A percentile compares a stretch with the other conserved stretches of the same genome.
phyloP scores from a whole-genome alignment of 305 asterid genomes.

The Solanum hybrid region DNA sequence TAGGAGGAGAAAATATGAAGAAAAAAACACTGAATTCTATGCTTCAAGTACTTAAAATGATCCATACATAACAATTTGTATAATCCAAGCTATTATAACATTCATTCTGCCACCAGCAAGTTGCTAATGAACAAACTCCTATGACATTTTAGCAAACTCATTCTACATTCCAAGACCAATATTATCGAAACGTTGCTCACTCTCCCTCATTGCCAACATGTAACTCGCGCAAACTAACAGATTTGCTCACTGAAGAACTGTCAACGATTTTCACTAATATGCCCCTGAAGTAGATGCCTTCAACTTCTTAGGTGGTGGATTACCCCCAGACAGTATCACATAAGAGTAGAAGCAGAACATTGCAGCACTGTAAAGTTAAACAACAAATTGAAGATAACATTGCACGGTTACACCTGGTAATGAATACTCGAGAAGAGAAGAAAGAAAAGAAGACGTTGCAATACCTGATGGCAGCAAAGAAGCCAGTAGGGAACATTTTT shows the following conservation, averaged over 20 bases:
- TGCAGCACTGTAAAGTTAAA: constrained; percentile 39
- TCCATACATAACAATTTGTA: neutral
- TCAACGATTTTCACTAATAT: constrained; percentile 27
- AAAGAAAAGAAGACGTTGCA: neutral
- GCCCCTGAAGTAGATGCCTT: constrained; percentile 34
- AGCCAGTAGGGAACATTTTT: constrained; percentile 56
- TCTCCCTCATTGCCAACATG: neutral
- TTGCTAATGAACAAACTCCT: neutral
- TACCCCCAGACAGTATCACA: constrained; percentile 88
- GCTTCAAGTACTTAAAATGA: neutral
- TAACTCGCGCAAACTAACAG: neutral
- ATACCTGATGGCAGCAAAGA: constrained; percentile 33
- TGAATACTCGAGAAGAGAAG: neutral
- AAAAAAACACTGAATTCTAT: neutral
- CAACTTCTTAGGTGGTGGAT: constrained; percentile 91
- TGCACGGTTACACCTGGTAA: neutral
- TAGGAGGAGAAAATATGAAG: neutral
- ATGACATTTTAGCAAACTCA: neutral
- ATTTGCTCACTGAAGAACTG: neutral
- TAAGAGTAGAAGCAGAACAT: constrained; percentile 79
- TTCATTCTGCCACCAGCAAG: neutral
- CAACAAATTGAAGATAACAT: neutral
- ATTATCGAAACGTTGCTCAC: neutral
- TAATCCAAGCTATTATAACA: neutral
- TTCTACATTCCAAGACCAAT: neutral